Evolutionary conservation across 352 stramenopile species (phyloP).

Genomic region (Globisporangium viniferum): DNA sequence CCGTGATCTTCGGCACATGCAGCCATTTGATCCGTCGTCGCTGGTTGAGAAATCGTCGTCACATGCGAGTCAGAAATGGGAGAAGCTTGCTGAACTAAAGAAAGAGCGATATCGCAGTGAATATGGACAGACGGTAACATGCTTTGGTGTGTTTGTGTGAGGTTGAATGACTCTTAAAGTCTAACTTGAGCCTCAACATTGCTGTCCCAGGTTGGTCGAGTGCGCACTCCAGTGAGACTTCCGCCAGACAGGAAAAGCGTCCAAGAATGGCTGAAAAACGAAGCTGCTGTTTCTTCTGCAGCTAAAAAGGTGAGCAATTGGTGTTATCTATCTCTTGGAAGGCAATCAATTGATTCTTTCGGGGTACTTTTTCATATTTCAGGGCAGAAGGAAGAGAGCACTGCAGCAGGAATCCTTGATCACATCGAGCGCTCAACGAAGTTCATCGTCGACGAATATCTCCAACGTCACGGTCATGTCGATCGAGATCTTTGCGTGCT

Average conservation of each 20-base stretch:
- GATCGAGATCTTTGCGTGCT: constrained; percentile 67
- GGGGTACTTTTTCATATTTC: neutral
- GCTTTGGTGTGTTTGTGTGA: neutral
- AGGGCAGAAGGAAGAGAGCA: constrained; percentile 8
- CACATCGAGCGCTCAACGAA: constrained; percentile 7
- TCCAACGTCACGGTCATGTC: constrained; percentile 82
- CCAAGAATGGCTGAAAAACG: constrained; percentile 29
- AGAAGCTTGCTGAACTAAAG: constrained; percentile 12
- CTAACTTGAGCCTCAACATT: neutral
- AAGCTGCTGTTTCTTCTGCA: constrained; percentile 4
- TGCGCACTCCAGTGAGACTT: constrained; percentile 38
- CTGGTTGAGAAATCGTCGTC: constrained; percentile 9
- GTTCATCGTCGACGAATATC: constrained; percentile 23
- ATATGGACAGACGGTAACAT: constrained; percentile 11
- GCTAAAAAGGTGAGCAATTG: constrained; percentile 22
- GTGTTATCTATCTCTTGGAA: neutral
- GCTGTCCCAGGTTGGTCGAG: constrained; percentile 6
- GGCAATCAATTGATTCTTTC: neutral
- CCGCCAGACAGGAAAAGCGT: constrained; percentile 33
- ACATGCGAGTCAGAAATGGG: constrained; percentile 6
- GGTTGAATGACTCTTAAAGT: neutral
- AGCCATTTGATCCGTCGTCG: constrained; percentile 42
- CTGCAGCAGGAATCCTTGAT: neutral
- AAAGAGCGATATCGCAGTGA: neutral
- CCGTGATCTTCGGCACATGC: constrained; percentile 30